Percentiles rank a stretch among this genome's conserved stretches.
Evolutionary conservation across 140 eudicot species (phyloP).

Genomic region (Ambrosia hybrid): DNA sequence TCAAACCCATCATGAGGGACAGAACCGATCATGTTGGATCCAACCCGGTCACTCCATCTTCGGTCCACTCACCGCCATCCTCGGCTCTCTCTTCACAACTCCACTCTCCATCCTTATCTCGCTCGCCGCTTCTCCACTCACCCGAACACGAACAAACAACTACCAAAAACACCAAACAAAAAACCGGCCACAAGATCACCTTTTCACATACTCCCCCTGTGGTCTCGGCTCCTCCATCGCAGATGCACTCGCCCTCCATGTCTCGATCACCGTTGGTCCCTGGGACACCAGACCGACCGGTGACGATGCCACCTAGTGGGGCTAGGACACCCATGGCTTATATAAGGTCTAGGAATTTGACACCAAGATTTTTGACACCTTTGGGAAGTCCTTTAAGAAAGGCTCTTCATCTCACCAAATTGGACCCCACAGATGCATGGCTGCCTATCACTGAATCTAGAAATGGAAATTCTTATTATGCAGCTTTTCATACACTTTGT

Average conservation of each 20-base stretch:
- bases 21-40: conserved; percentile 24
- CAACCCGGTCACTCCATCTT: conserved; percentile 12
- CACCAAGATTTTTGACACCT: conserved; percentile 50
- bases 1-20: conserved; percentile 16
- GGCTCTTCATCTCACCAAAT: conserved; percentile 38
- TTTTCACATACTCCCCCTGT: conserved; percentile 49
- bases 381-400: conserved; percentile 54
- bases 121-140: conserved; percentile 20
- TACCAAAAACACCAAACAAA: conserved; percentile 23
- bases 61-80: conserved; percentile 30
- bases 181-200: conserved; percentile 20
- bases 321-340: conserved; percentile 49
- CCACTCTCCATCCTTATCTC: conserved; percentile 30
- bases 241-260: conserved; percentile 44
- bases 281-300: conserved; percentile 44
- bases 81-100: conserved; percentile 19
- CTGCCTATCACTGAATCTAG: conserved; percentile 59
- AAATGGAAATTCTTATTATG: conserved; percentile 62
- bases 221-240: conserved; percentile 53
- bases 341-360: conserved; percentile 43
- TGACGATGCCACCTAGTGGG: conserved; percentile 37
- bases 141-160: conserved; percentile 22
- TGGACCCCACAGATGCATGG: conserved; percentile 61
- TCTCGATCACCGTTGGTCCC: conserved; percentile 39
- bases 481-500: conserved; percentile 58